These are phyloP conservation scores for Lepidium campestre DNA, from an alignment of 441 rosid genomes.

Conservation along the genomic window DNA sequence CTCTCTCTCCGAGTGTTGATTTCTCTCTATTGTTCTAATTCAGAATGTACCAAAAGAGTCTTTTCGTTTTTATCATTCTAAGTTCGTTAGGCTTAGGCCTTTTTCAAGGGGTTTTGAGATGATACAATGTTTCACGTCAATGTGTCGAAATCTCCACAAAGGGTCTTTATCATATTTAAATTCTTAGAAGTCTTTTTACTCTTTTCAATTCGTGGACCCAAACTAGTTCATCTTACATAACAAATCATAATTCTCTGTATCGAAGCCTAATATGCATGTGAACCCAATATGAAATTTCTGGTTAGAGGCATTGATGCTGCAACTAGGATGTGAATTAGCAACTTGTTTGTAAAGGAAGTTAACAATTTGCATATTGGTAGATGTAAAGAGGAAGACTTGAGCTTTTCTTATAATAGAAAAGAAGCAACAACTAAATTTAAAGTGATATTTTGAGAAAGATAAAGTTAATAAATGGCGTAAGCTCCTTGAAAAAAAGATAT, in stretches of 20 bases:
- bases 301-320: no score
- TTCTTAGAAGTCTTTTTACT: neutral
- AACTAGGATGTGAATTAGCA: no score
- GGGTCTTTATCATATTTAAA: neutral
- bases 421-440: neutral
- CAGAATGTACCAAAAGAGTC: slow-evolving; percentile 5
- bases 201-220: no score
- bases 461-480: slow-evolving; percentile 2
- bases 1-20: neutral
- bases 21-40: neutral
- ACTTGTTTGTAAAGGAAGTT: neutral
- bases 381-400: neutral
- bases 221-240: no score
- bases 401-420: neutral
- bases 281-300: no score
- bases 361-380: neutral
- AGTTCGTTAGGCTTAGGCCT: slow-evolving; percentile 14
- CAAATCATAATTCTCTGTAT: no score
- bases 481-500: neutral
- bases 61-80: neutral
- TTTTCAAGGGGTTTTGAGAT: neutral
- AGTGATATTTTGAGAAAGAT: neutral
- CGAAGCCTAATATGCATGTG: no score
- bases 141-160: slow-evolving; percentile 29
- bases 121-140: slow-evolving; percentile 15